A percentile compares a stretch with the other conserved stretches of the same genome.
These are phyloP conservation scores for Hyparrhenia diplandra DNA, from an alignment of 176 grass and related monocot species.

Conservation along the genomic window DNA sequence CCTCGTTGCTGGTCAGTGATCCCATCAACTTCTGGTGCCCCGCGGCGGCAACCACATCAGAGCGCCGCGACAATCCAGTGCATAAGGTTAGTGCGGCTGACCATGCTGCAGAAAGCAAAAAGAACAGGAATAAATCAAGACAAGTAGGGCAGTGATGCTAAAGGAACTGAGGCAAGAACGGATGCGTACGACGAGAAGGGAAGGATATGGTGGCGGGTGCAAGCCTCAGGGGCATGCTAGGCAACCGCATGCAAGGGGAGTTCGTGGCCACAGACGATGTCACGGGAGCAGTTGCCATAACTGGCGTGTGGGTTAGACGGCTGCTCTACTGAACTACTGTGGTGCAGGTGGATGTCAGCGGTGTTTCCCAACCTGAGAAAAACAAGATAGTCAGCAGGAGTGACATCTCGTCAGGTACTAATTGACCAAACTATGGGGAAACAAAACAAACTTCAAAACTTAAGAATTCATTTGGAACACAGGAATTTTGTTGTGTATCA, in stretches of 20 bases:
- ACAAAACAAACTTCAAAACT: not conserved
- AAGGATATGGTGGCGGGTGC: conserved; percentile 3
- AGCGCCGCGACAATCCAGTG: conserved; percentile 7
- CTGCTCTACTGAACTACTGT: not conserved
- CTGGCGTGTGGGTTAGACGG: no score
- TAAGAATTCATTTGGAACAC: not conserved
- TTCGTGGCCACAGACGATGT: conserved; percentile 14
- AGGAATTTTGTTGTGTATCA: not conserved
- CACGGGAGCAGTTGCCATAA: conserved; percentile 34
- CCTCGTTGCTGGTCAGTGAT: conserved; percentile 62
- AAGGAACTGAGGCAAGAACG: not conserved
- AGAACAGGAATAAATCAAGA: not conserved
- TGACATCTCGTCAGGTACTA: not conserved
- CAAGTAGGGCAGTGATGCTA: not conserved
- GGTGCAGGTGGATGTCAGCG: not conserved
- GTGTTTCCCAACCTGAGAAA: not conserved
- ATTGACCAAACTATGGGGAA: not conserved
- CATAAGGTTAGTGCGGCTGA: conserved; percentile 2
- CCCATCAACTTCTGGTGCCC: conserved; percentile 71
- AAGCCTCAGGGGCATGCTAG: not conserved
- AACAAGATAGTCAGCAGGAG: not conserved
- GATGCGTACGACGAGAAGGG: conserved; percentile 15
- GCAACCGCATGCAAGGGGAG: conserved; percentile 18
- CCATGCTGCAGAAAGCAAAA: conserved; percentile 13
- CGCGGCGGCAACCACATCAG: conserved; percentile 18